A percentile compares a stretch with the other conserved stretches of the same genome.
phyloP scores from a whole-genome alignment of 2,329 filamentous ascomycete species.

The Fusarium annulatum region DNA sequence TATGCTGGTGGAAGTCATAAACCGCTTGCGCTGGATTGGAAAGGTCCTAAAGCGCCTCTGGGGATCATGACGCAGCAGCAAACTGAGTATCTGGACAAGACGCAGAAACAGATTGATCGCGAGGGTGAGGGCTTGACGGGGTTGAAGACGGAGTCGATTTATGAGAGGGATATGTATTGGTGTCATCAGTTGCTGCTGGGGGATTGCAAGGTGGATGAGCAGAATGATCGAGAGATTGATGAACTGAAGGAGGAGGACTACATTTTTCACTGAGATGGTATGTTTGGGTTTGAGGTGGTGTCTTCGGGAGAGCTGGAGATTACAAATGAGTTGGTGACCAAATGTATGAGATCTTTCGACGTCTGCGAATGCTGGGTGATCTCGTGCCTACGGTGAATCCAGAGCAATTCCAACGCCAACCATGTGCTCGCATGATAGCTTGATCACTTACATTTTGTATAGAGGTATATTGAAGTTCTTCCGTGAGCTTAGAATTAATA shows the following conservation, averaged over 20 bases:
- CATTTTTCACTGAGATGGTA: neutral
- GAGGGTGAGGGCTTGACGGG: neutral
- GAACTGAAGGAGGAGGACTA: neutral
- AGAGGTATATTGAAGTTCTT: no score
- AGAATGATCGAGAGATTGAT: neutral
- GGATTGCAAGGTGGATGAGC: neutral
- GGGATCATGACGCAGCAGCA: neutral
- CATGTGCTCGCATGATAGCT: no score
- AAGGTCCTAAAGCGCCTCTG: neutral
- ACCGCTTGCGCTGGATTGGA: fast-evolving
- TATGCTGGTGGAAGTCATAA: neutral
- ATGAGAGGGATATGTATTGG: neutral
- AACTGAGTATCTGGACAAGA: neutral
- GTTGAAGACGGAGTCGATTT: neutral
- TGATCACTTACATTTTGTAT: no score
- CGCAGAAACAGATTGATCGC: fast-evolving
- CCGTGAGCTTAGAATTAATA: no score
- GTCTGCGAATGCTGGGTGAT: no score
- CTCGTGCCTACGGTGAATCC: no score
- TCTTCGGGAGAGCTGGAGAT: no score
- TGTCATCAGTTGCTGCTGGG: neutral
- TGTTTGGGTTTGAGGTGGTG: no score
- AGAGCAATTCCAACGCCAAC: no score
- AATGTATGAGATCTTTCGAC: no score
- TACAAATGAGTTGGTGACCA: no score